phyloP scores from a whole-genome alignment of 2,329 filamentous ascomycete species.

The Didymella exigua region DNA sequence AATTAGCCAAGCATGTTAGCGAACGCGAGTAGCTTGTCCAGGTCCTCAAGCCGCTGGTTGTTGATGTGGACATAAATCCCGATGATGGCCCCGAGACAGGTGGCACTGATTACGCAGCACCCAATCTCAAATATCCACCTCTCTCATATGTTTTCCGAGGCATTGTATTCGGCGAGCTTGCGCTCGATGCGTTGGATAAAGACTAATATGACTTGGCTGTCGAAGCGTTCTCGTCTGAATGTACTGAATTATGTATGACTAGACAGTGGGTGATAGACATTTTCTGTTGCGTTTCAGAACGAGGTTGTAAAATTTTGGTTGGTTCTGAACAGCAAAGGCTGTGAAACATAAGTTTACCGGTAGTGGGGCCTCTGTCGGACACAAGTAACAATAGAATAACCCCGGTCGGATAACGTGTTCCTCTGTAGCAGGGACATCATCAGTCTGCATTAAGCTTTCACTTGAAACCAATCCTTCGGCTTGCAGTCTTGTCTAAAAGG shows the following conservation, averaged over 20 bases:
- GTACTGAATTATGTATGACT: no score
- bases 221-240: neutral
- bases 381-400: no score
- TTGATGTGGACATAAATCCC: neutral
- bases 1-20: conserved; percentile 25
- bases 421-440: no score
- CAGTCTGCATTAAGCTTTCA: no score
- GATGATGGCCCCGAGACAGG: neutral
- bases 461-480: no score
- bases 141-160: neutral
- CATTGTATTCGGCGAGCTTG: neutral
- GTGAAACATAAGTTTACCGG: no score
- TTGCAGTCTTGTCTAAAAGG: neutral
- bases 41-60: neutral
- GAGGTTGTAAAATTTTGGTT: no score
- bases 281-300: no score
- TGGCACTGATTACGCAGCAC: neutral
- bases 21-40: conserved; percentile 6
- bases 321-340: no score
- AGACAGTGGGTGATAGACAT: no score
- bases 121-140: neutral
- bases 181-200: neutral
- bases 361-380: no score
- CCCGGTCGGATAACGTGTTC: no score
- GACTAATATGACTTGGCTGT: neutral